phyloP scores from a whole-genome alignment of 208 protist species.

The Acanthamoeba quina region DNA sequence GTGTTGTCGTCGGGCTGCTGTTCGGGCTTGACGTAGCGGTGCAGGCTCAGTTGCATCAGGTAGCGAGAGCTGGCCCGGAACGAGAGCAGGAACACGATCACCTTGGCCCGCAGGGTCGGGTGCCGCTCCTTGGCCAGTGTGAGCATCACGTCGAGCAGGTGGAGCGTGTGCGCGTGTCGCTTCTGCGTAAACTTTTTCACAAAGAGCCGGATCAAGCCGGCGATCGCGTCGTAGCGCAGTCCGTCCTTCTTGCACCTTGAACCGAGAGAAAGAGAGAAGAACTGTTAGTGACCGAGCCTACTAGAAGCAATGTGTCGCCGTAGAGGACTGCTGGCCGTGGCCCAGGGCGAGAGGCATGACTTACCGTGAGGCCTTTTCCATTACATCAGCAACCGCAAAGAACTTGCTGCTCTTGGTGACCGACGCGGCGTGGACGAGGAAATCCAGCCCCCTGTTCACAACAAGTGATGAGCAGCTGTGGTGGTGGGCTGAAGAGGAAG shows the following conservation, averaged over 20 bases:
- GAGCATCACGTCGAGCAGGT: slow-evolving; percentile 17
- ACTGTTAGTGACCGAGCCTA: background rate
- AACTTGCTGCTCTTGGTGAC: slow-evolving; percentile 43
- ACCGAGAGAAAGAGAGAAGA: background rate
- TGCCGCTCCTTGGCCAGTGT: slow-evolving; percentile 40
- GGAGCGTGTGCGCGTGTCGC: slow-evolving; percentile 17
- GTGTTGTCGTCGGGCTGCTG: background rate
- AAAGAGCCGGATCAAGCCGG: slow-evolving; percentile 6
- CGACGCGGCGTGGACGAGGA: slow-evolving; percentile 4
- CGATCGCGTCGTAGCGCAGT: slow-evolving; percentile 14
- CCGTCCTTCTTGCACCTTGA: background rate
- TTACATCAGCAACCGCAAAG: slow-evolving; percentile 28
- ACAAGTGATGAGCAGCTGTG: background rate
- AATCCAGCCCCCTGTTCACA: slow-evolving; percentile 20
- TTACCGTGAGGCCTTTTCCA: slow-evolving; percentile 13
- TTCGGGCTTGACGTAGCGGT: slow-evolving; percentile 12
- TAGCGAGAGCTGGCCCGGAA: slow-evolving; percentile 45
- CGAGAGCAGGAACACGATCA: slow-evolving; percentile 38
- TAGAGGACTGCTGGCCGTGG: too few relatives aligned
- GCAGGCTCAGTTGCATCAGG: slow-evolving; percentile 46
- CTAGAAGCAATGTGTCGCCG: background rate
- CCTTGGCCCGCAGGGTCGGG: slow-evolving; percentile 21
- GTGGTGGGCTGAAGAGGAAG: too few relatives aligned
- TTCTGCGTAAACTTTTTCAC: slow-evolving; percentile 47
- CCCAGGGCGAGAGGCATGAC: background rate